Base-by-base conservation (phyloP, 306 rosid species). In the Malus domestica region DNA sequence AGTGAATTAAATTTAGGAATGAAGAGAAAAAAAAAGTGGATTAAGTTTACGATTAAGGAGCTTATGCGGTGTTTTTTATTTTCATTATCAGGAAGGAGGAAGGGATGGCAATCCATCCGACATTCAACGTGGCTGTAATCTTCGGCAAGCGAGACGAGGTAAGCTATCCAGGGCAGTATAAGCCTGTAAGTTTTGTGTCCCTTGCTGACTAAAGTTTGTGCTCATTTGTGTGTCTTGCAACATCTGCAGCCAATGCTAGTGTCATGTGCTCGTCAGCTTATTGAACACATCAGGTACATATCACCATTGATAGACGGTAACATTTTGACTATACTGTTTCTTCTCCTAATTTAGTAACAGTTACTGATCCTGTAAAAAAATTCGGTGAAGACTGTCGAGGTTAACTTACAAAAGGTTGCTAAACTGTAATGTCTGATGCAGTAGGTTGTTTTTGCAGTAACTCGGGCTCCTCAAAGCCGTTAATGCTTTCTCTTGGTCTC, bases 81-180 rank as follows among this genome's bases (percentile, higher is more conserved):
- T 51, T 75, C 67, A 73, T 75, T 68, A 49, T 51, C 89, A 92
- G 97, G 86, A 92, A 92, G 82, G 96, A 92, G 81, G 97, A 92
- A 86, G 97, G 95, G 78, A 83, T 88, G 81, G 76, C 96, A 70
- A 85, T 84, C 23, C 83, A 86, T 72, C 92, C 98, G 70, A 95
- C 96, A 5, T 93, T 88, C 88, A 86, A 83, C 1, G 97, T 95
- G 64, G 92, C 99, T 57, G 86, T 91, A 45, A 75, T 95, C 76
- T 92, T 92, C 78, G 99, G 99, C 65, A 95, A 95, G 87, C 84
- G 99, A 66, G 93, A 95, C 52, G 99, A 95, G 91, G 99, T 92
- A 80, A 81, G 84, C 27, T 62, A 49, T 76, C 65, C n/a, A 46
- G 25, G 70, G 52, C 20, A 58, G 5, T 32, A 20, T 63, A 10